Evolutionary conservation across 2,329 filamentous ascomycete species (phyloP), one percentile per base, ranked within the genome.

Genomic region (Fusarium multiceps): DNA sequence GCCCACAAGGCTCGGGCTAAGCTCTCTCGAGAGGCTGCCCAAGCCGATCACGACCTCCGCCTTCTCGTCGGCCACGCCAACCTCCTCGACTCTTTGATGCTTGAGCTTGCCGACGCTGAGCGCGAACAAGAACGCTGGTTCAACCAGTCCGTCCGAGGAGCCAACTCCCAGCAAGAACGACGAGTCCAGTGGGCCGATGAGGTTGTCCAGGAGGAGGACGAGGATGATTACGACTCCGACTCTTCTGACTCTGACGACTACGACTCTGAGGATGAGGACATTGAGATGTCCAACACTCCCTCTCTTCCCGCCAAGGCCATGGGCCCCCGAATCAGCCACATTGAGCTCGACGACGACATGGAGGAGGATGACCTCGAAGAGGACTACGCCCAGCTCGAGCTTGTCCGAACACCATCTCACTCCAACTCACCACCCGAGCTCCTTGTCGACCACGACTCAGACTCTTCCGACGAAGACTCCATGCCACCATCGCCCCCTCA

Each of bases 21-120:
- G 93, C 94, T 99, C 78, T 94, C 94, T 72, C 89, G 88, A 71
- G 95, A 98, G 85, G 96, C 96, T 85, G 89, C 90, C 82, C 91
- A 92, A 77, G 86, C 93, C 76, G 95, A 98, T 80, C 96, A 98
- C 87, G 90, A 98, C 86, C 92, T 99, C 70, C 91, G 95, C 79
- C 89, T 97, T 47, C 92, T 99, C 66, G 96, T 99, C 76, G 96
- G 95, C 77, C 96, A 99, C 83, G 96, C 96, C 85, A 99, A 98
- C 87, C 91, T 98, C 49, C 93, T 99, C 80, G 96, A 99, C 84
- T 91, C 91, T 42, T 85, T 99, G 78, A 98, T 98, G 96, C 88
- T 96, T 74, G 86, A 88, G 78, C 92, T 99, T 63, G 92, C 94
- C 81, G 93, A 97, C 63, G 95, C 95, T 78, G 96, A 98, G 86